These are phyloP conservation scores for Euphrasia arctica DNA, from an alignment of 305 asterid species.

Conservation along the genomic window DNA sequence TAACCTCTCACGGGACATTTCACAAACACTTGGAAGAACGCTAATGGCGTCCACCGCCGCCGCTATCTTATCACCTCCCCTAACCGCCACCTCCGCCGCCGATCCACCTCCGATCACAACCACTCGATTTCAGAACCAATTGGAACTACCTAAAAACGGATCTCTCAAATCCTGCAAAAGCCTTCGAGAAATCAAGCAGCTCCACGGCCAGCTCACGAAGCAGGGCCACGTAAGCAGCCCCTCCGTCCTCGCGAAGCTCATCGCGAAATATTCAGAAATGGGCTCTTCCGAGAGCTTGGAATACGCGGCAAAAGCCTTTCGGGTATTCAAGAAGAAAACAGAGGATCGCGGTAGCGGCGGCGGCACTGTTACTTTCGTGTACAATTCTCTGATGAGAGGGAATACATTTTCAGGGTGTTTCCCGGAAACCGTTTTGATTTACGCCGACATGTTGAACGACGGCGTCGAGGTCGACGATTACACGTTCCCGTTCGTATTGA, in stretches of 20 bases:
- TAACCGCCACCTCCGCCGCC: constrained; percentile 24
- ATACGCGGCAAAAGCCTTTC: constrained; percentile 37
- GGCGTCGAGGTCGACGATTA: constrained; percentile 44
- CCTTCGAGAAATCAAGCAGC: constrained; percentile 41
- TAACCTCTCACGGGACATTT: constrained; percentile 14
- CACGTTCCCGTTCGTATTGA: constrained; percentile 53
- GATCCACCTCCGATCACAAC: constrained; percentile 16
- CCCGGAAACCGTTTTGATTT: constrained; percentile 31
- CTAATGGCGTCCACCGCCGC: constrained; percentile 39
- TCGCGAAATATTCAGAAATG: constrained; percentile 37
- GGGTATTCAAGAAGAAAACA: constrained; percentile 26
- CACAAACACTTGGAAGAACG: constrained; percentile 12
- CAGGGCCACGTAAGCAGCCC: constrained; percentile 30
- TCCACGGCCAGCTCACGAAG: constrained; percentile 43
- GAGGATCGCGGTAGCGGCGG: constrained; percentile 25
- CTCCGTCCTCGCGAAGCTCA: constrained; percentile 30
- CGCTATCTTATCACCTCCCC: constrained; percentile 30
- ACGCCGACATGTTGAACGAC: constrained; percentile 37
- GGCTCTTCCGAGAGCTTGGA: constrained; percentile 45
- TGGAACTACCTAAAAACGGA: constrained; percentile 19
- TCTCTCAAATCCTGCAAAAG: constrained; percentile 43
- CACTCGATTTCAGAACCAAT: constrained; percentile 26
- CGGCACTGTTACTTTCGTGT: constrained; percentile 24
- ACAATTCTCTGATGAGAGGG: constrained; percentile 45
- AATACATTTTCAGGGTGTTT: constrained; percentile 33